A percentile compares a stretch with the other conserved stretches of the same genome.
phyloP scores from a whole-genome alignment of 2,329 filamentous ascomycete species.

The Colletotrichum cordylinicola region DNA sequence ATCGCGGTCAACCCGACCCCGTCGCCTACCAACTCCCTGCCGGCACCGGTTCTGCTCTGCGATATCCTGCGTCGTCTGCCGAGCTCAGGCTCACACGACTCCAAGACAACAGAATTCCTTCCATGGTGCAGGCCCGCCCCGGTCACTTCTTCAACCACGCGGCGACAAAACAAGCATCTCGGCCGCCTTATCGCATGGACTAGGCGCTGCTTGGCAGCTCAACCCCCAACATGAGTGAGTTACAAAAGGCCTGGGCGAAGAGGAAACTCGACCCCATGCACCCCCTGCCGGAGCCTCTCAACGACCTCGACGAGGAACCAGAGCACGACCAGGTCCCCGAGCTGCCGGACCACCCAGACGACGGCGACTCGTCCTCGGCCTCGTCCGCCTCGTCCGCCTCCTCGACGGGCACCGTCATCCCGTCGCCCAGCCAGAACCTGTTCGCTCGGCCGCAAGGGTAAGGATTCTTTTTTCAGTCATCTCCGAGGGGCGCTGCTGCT shows the following conservation, averaged over 20 bases:
- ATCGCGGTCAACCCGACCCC: not conserved
- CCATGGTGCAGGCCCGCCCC: not conserved
- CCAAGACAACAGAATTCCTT: not conserved
- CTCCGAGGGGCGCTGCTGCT: not conserved
- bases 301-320: constrained; percentile 59
- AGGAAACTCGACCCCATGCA: constrained; percentile 70
- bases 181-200: not conserved
- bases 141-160: not conserved
- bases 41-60: not conserved
- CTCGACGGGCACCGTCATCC: constrained; percentile 90
- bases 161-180: not conserved
- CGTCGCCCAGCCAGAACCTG: constrained; percentile 74
- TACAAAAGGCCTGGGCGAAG: constrained; percentile 81
- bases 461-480: constrained; percentile 27
- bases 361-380: constrained; percentile 75
- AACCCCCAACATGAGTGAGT: constrained; percentile 71
- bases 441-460: constrained; percentile 76
- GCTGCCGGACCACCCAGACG: constrained; percentile 50
- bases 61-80: not conserved
- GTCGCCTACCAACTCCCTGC: not conserved
- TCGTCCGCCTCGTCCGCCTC: constrained; percentile 75
- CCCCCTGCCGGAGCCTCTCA: constrained; percentile 55
- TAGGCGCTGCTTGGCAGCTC: not conserved
- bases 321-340: constrained; percentile 52
- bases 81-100: not conserved